phyloP scores from a whole-genome alignment of 306 rosid genomes.

The Adenanthera pavonina region DNA sequence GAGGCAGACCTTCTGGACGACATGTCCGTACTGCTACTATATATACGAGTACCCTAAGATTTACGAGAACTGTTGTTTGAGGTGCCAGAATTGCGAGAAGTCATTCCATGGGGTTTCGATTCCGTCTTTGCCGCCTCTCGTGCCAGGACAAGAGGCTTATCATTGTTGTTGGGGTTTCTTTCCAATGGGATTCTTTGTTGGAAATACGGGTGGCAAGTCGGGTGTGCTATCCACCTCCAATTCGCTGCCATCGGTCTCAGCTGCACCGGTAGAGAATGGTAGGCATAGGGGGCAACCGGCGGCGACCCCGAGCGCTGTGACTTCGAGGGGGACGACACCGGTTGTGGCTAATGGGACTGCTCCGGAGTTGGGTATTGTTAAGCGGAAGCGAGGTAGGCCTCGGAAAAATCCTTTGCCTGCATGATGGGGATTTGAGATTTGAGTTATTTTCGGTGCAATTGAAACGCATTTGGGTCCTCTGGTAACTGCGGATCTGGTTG shows the following conservation, averaged over 20 bases:
- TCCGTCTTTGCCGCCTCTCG: constrained; percentile 69
- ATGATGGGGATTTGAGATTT: neutral
- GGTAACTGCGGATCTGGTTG: constrained; percentile 7
- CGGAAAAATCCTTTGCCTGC: constrained; percentile 49
- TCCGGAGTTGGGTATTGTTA: neutral
- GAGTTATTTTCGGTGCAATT: neutral
- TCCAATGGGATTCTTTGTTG: constrained; percentile 72
- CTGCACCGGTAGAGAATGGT: constrained; percentile 32
- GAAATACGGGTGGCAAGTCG: constrained; percentile 45
- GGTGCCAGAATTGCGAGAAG: constrained; percentile 80
- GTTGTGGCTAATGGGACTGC: constrained; percentile 39
- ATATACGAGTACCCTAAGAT: constrained; percentile 83
- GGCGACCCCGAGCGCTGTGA: neutral
- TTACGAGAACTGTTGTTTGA: constrained; percentile 74
- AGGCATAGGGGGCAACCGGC: constrained; percentile 19
- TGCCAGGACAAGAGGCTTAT: constrained; percentile 83
- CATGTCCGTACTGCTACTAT: constrained; percentile 88
- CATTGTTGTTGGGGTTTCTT: constrained; percentile 94
- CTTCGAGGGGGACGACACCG: neutral
- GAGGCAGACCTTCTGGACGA: constrained; percentile 79
- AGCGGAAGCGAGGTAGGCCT: constrained; percentile 79
- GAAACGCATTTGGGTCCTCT: neutral
- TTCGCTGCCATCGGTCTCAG: constrained; percentile 70
- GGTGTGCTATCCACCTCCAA: constrained; percentile 44
- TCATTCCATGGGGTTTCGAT: constrained; percentile 71